Conservation (phyloP, 2,329 filamentous ascomycete genomes). For the Cladosporium halotolerans region DNA sequence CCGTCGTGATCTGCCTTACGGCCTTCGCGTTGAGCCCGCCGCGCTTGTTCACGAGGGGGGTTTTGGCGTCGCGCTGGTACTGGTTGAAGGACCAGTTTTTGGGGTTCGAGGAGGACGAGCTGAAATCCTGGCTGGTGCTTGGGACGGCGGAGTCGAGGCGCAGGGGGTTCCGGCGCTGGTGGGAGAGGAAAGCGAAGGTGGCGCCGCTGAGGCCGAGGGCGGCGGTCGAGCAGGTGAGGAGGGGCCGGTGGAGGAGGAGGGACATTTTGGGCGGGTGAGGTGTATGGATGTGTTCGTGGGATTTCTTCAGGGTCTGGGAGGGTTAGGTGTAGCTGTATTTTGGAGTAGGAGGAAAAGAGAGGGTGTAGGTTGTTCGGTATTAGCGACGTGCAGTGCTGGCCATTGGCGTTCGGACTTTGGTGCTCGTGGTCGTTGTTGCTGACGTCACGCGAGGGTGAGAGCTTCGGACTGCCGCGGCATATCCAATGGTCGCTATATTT, state of each 20-base stretch:
- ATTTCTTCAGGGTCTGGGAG: too few relatives aligned
- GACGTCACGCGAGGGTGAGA: too few relatives aligned
- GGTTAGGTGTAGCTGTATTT: too few relatives aligned
- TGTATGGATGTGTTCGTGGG: neutral
- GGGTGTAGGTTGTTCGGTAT: too few relatives aligned
- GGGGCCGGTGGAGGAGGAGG: conserved; percentile 35
- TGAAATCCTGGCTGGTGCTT: neutral
- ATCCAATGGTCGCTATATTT: too few relatives aligned
- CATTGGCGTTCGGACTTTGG: too few relatives aligned
- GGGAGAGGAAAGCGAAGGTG: conserved; percentile 23
- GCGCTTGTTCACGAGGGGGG: conserved; percentile 32
- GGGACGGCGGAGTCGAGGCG: conserved; percentile 31
- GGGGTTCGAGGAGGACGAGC: conserved; percentile 15
- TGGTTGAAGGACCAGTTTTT: conserved; percentile 35
- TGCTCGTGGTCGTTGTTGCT: too few relatives aligned
- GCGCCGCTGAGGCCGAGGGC: conserved; percentile 19
- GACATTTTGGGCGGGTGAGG: conserved; percentile 28
- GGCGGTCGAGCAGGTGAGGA: conserved; percentile 26
- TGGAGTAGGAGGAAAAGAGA: too few relatives aligned
- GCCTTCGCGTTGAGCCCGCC: conserved; percentile 37
- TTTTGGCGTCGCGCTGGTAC: conserved; percentile 35
- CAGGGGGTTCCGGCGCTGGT: conserved; percentile 24
- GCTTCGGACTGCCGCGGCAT: too few relatives aligned
- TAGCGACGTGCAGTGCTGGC: too few relatives aligned
- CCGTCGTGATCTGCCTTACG: conserved; percentile 40